A percentile compares a stretch with the other conserved stretches of the same genome.
Conservation (phyloP, 2,329 filamentous ascomycete genomes). For the Paecilomyces niveus region DNA sequence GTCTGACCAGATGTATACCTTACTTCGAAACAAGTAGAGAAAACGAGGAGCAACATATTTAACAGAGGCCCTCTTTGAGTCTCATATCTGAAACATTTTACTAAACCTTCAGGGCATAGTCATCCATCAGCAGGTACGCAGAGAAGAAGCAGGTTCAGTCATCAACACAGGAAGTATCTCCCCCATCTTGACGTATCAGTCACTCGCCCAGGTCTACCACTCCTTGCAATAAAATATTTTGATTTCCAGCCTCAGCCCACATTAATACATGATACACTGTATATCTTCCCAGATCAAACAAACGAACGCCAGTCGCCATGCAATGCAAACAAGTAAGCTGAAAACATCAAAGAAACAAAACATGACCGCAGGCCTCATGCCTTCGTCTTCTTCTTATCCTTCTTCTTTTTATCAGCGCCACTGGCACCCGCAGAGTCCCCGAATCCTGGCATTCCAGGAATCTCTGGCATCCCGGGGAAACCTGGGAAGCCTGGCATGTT, state of each 20-base stretch:
- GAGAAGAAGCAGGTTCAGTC: not conserved
- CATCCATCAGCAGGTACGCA: not conserved
- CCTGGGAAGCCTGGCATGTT: slow-evolving; percentile 39
- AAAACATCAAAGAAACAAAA: slow-evolving; percentile 5
- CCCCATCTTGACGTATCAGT: not conserved
- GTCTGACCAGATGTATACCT: too few species aligned
- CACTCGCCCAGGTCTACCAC: not conserved
- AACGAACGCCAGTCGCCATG: slow-evolving; percentile 31
- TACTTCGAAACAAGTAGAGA: too few species aligned
- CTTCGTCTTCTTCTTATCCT: slow-evolving; percentile 46
- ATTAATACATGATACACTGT: not conserved
- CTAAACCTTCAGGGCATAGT: too few species aligned
- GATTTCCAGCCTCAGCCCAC: not conserved
- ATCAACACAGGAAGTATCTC: not conserved
- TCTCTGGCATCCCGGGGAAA: slow-evolving; percentile 32
- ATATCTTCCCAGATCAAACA: slow-evolving; percentile 7
- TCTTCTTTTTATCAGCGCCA: slow-evolving; percentile 36
- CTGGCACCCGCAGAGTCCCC: slow-evolving; percentile 22
- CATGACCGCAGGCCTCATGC: slow-evolving; percentile 17
- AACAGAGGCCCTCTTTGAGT: too few species aligned
- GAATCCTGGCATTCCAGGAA: slow-evolving; percentile 50
- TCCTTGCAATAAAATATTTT: not conserved
- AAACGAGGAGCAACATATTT: too few species aligned
- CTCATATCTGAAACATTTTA: too few species aligned
- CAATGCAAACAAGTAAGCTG: slow-evolving; percentile 22